Base-by-base conservation (phyloP, 768 basidiomycete genomes). In the Agaricus bisporus region DNA sequence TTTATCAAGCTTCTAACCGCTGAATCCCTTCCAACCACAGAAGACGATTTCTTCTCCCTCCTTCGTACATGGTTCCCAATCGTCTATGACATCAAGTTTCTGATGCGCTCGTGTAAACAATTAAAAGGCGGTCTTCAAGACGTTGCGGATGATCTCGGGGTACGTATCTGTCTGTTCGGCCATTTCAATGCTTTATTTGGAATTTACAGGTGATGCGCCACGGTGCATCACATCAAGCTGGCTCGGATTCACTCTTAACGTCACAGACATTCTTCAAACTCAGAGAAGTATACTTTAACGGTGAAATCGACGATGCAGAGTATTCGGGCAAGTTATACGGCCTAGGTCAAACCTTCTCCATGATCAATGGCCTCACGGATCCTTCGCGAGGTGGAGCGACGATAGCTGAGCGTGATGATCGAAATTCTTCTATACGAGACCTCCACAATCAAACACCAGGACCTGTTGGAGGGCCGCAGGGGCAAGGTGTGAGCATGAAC, bases 11-110 rank as follows among this genome's bases (percentile, higher is more conserved):
- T 98, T 39, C 78, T 99, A 48, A 89, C 91, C 20, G 86, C 81
- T 57, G 76, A 86, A 62, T 89, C 93, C 42, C 72, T 98, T 55
- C 97, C 97, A 8, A 83, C 85, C 17, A 83, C 83, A 22, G 97
- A 99, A 71, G 87, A 89, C 58, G 78, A 80, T 5, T 98, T 98
- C 73, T 97, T 98, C 66, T 82, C 89, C 43, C 80, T 87, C 43
- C 77, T 98, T 28, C 79, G 73, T 55, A 85, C 82, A 59, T 98
- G 97, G 95, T 98, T 99, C 70, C 95, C 95, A 0, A 85, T 83
- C 41, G 86, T 97, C 42, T 98, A 97, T 68, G 97, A 99, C 69
- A 93, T 98, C 77, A 99, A 98, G 70, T 93, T 87, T 69, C 81
- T 99, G 69, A 93, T 95, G 84, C 85, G 91, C 61, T 82, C 80